Base-by-base conservation (phyloP, 1,139 yeast species). In the Scheffersomyces cryptocercus region DNA sequence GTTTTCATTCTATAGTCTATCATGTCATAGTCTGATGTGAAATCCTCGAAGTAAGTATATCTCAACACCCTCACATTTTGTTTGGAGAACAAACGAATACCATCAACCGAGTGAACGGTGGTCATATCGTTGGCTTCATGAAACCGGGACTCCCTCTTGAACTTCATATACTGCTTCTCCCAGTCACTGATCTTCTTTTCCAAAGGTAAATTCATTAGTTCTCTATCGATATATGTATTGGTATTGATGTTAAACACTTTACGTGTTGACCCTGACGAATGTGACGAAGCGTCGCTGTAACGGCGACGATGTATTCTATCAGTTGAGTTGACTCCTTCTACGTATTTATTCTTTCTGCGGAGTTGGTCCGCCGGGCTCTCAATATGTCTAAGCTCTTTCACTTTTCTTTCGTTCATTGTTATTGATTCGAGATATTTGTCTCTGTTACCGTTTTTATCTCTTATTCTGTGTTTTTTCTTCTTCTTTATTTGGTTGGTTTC, bases 41-140 rank as follows among this genome's bases (percentile, higher is more conserved):
- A 49, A 12, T 52, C 53, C 36, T 62, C 56, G 40, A 62, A 65
- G 40, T 63, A 65, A 2, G 62, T 56, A 46, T 62, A 63, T 34
- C 69, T 52, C 44, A 65, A 56, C 14, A 59, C 48, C 16, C 57
- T 48, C 8, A 64, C 35, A 42, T 62, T 62, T 35, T 50, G 48
- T 5, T 44, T 47, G 15, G 55, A 52, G 36, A 65, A 56, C 31
- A 64, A 49, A 16, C 42, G 40, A 9, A 37, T 41, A 13, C 52
- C 52, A 5, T 50, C 47, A 6, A 49, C 53, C 32, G 35, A 47
- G 28, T 43, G 49, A 9, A 49, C 46, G 44, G 61, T 63, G 40
- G 64, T 36, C 5, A 35, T 34, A 12, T 45, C 56, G 39, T 62
- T 64, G 20, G 49, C 38, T 4, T 50, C 44, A 38, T 61, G 57